These are phyloP conservation scores for Penicillium polonicum DNA, from an alignment of 2,329 filamentous ascomycete species.

Conservation along the genomic window DNA sequence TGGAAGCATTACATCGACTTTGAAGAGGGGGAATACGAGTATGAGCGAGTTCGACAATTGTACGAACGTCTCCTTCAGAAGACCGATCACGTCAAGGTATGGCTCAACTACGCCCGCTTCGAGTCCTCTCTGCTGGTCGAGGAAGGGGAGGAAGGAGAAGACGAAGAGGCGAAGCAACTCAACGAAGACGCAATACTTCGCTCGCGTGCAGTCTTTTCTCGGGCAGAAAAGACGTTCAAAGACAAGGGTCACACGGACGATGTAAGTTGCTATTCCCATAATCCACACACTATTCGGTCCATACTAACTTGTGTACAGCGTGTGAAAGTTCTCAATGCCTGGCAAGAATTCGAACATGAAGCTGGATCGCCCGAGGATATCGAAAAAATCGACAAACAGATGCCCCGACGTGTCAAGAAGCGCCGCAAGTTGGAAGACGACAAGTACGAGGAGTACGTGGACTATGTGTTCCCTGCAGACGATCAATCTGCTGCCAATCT, in stretches of 20 bases:
- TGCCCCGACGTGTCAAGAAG: conserved; percentile 92
- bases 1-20: conserved; percentile 99
- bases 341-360: conserved; percentile 86
- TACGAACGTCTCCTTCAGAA: conserved; percentile 91
- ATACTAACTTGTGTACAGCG: conserved; percentile 52
- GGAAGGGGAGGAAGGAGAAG: conserved; percentile 57
- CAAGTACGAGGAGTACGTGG: conserved; percentile 92
- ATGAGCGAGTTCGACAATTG: conserved; percentile 73
- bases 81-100: conserved; percentile 99
- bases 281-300: not conserved
- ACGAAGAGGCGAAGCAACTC: conserved; percentile 60
- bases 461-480: conserved; percentile 95
- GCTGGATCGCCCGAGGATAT: conserved; percentile 75
- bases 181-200: conserved; percentile 80
- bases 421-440: conserved; percentile 88
- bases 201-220: conserved; percentile 78
- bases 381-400: conserved; percentile 82
- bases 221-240: conserved; percentile 83
- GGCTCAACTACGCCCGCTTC: conserved; percentile 98
- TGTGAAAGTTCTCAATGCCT: conserved; percentile 86
- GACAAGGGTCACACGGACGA: conserved; percentile 90
- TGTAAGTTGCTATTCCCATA: conserved; percentile 38
- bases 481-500: conserved; percentile 82
- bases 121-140: conserved; percentile 89
- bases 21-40: conserved; percentile 92